Conservation (phyloP, 139 green algal species). For the Asterochloris erici region DNA sequence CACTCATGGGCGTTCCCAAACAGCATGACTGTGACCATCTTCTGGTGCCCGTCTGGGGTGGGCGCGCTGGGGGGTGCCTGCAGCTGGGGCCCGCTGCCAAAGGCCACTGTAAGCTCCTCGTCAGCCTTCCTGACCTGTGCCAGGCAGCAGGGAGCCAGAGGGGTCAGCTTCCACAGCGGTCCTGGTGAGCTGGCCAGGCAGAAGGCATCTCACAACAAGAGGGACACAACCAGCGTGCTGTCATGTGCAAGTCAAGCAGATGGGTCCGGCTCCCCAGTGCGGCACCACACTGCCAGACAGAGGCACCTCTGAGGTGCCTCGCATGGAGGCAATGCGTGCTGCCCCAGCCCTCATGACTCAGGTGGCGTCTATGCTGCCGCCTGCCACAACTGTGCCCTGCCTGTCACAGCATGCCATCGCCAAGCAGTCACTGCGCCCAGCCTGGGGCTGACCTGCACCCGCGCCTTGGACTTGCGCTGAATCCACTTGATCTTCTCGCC, state of each 20-base stretch:
- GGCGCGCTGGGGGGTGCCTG: background rate
- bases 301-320: too few relatives aligned
- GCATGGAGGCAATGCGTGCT: background rate
- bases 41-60: constrained; percentile 2
- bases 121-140: constrained; percentile 74
- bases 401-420: background rate
- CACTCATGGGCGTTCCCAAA: constrained; percentile 71
- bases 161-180: too few relatives aligned
- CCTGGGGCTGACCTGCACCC: constrained; percentile 49
- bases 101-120: constrained; percentile 64
- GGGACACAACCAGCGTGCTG: background rate
- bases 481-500: constrained; percentile 83
- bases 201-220: too few relatives aligned
- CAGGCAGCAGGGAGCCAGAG: too few relatives aligned
- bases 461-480: constrained; percentile 73
- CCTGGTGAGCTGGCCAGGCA: too few relatives aligned
- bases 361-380: background rate
- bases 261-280: background rate
- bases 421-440: background rate
- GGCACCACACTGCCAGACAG: background rate
- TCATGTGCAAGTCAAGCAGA: background rate
- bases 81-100: constrained; percentile 49
- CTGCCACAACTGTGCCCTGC: background rate
- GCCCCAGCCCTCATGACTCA: background rate
- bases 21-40: constrained; percentile 69